Percentiles rank a stretch among this genome's conserved stretches.
These are phyloP conservation scores for Hymenotorrendiella dingleyae DNA, from an alignment of 2,329 filamentous ascomycete species.

Conservation along the genomic window DNA sequence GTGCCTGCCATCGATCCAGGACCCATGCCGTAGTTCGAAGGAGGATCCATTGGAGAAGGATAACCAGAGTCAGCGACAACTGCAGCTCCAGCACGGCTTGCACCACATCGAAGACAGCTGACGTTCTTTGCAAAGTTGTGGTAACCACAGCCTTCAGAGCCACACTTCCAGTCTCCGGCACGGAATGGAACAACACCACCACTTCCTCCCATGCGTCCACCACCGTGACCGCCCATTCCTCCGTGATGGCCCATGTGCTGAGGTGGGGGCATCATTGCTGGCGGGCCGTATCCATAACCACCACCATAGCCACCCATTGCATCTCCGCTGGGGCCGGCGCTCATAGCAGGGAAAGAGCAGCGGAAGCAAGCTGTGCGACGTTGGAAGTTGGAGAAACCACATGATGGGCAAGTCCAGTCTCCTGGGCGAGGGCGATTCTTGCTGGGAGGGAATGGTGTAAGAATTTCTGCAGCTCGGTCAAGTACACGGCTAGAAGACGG, in stretches of 20 bases:
- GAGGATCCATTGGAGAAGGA: constrained; percentile 81
- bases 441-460: constrained; percentile 95
- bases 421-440: constrained; percentile 96
- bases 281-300: constrained; percentile 64
- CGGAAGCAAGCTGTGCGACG: constrained; percentile 97
- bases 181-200: constrained; percentile 92
- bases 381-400: constrained; percentile 99
- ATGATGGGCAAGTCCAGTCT: constrained; percentile 98
- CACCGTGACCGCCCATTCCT: constrained; percentile 48
- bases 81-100: constrained; percentile 86
- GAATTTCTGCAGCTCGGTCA: constrained; percentile 89
- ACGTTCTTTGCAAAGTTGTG: constrained; percentile 99
- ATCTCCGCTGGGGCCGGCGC: constrained; percentile 64
- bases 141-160: constrained; percentile 93
- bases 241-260: constrained; percentile 64
- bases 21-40: constrained; percentile 77
- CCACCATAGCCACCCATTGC: constrained; percentile 59
- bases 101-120: constrained; percentile 92
- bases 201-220: constrained; percentile 71
- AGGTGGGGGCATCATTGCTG: constrained; percentile 72
- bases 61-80: constrained; percentile 93
- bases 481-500: constrained; percentile 95
- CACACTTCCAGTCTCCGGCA: constrained; percentile 98
- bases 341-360: constrained; percentile 96
- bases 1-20: constrained; percentile 82